These are phyloP conservation scores for Lichtheimia ornata DNA, from an alignment of 371 early-diverging fungal species.

Conservation along the genomic window DNA sequence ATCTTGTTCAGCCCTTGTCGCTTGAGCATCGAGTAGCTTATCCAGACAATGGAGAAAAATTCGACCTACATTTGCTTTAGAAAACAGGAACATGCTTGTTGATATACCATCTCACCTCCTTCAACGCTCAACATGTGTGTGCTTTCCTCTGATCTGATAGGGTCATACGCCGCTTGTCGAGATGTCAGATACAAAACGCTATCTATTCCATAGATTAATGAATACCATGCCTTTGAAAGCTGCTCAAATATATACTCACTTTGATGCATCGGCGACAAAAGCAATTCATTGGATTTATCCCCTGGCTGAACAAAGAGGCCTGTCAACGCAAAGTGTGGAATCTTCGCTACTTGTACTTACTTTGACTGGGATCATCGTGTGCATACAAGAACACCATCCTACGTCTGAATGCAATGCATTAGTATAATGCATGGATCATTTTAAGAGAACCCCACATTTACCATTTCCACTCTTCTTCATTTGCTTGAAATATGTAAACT, in stretches of 20 bases:
- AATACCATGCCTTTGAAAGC: no score
- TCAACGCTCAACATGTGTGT: background rate
- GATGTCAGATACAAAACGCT: background rate
- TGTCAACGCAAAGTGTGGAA: no score
- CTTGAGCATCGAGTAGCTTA: background rate
- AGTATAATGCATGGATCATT: background rate
- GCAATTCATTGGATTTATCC: no score
- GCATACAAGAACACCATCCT: slow-evolving; percentile 7
- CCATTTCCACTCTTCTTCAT: background rate
- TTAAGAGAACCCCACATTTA: background rate
- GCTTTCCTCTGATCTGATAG: background rate
- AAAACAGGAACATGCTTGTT: no score
- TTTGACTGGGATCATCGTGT: background rate
- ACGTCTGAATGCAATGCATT: background rate
- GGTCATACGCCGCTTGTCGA: background rate
- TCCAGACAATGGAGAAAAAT: background rate
- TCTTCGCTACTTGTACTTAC: background rate
- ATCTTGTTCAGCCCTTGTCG: background rate
- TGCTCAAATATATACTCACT: no score
- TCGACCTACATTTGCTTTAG: background rate
- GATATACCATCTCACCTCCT: background rate
- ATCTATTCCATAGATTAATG: no score
- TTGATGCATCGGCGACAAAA: no score
- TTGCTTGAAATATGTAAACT: slow-evolving; percentile 6
- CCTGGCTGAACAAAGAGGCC: no score